These are phyloP conservation scores for Lactarius sanguifluus DNA, from an alignment of 768 basidiomycete species.

Conservation along the genomic window DNA sequence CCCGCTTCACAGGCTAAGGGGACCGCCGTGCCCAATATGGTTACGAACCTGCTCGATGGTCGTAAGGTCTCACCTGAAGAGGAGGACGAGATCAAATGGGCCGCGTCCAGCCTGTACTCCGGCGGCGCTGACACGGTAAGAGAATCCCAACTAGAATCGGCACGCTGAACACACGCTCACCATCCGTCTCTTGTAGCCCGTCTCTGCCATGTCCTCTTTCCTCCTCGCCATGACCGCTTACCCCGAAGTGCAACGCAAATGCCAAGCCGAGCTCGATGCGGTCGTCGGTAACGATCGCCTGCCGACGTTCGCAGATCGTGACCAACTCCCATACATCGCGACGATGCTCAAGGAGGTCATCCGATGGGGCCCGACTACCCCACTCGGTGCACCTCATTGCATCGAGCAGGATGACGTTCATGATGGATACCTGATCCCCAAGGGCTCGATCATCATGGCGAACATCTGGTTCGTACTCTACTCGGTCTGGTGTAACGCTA, in stretches of 20 bases:
- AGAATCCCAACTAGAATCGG: no score
- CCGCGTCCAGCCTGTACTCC: slow-evolving; percentile 33
- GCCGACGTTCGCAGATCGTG: slow-evolving; percentile 29
- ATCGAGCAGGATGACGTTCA: slow-evolving; percentile 40
- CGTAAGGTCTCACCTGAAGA: slow-evolving; percentile 24
- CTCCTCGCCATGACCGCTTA: slow-evolving; percentile 35
- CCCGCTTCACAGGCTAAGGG: slow-evolving; percentile 23
- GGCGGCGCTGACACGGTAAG: slow-evolving; percentile 32
- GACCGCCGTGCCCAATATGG: slow-evolving; percentile 27
- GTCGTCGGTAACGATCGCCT: slow-evolving; percentile 30
- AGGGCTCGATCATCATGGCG: slow-evolving; percentile 38
- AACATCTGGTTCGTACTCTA: slow-evolving; percentile 37
- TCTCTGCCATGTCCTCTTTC: slow-evolving; percentile 33
- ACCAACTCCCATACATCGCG: slow-evolving; percentile 30
- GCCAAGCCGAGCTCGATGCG: slow-evolving; percentile 33
- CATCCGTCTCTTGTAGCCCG: slow-evolving; percentile 24
- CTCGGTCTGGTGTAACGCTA: background rate
- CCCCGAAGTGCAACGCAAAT: slow-evolving; percentile 30
- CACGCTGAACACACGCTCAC: background rate
- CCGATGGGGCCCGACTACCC: slow-evolving; percentile 32
- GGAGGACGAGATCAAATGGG: slow-evolving; percentile 32
- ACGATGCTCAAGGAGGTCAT: slow-evolving; percentile 31
- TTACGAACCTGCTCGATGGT: slow-evolving; percentile 24
- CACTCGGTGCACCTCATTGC: slow-evolving; percentile 38
- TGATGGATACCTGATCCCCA: slow-evolving; percentile 41